Conservation (phyloP, 495 filamentous ascomycete species). For the Astrothelium subdiscretum region DNA sequence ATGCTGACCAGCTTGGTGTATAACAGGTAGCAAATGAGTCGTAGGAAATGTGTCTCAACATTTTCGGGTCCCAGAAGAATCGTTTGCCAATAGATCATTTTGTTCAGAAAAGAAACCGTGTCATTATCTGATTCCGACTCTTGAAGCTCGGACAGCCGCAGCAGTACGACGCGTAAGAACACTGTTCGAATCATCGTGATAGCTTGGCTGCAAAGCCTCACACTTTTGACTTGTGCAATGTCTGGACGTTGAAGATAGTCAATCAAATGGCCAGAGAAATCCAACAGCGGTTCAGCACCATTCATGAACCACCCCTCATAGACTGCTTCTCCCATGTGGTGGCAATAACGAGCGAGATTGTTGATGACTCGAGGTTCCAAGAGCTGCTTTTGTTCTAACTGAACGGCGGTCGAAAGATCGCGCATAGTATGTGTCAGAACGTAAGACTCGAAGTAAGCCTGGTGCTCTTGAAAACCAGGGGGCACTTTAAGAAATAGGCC, state of each 20-base stretch:
- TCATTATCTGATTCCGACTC: slow-evolving; percentile 46
- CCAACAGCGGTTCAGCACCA: slow-evolving; percentile 67
- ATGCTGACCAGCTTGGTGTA: slow-evolving; percentile 68
- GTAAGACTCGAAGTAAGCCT: slow-evolving; percentile 90
- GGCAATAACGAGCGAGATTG: slow-evolving; percentile 68
- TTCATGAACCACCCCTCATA: slow-evolving; percentile 94
- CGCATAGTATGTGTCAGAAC: slow-evolving; percentile 63
- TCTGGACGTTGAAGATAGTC: slow-evolving; percentile 86
- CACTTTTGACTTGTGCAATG: slow-evolving; percentile 64
- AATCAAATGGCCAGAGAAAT: slow-evolving; percentile 73
- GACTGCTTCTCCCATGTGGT: slow-evolving; percentile 74
- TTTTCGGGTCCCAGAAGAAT: slow-evolving; percentile 70
- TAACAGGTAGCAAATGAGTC: slow-evolving; percentile 77
- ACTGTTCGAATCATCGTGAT: slow-evolving; percentile 60
- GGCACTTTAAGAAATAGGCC: slow-evolving; percentile 82
- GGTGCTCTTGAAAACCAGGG: slow-evolving; percentile 83
- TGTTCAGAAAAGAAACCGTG: slow-evolving; percentile 58
- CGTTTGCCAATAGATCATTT: slow-evolving; percentile 89
- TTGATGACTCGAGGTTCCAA: slow-evolving; percentile 72
- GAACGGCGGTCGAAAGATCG: slow-evolving; percentile 54
- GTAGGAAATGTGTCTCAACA: slow-evolving; percentile 61
- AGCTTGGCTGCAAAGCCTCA: slow-evolving; percentile 75
- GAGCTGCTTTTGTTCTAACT: slow-evolving; percentile 59
- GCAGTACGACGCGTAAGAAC: slow-evolving; percentile 63
- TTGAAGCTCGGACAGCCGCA: slow-evolving; percentile 74